Evolutionary conservation across 441 rosid species (phyloP).

Genomic region (Pelargonium cotyledonis): DNA sequence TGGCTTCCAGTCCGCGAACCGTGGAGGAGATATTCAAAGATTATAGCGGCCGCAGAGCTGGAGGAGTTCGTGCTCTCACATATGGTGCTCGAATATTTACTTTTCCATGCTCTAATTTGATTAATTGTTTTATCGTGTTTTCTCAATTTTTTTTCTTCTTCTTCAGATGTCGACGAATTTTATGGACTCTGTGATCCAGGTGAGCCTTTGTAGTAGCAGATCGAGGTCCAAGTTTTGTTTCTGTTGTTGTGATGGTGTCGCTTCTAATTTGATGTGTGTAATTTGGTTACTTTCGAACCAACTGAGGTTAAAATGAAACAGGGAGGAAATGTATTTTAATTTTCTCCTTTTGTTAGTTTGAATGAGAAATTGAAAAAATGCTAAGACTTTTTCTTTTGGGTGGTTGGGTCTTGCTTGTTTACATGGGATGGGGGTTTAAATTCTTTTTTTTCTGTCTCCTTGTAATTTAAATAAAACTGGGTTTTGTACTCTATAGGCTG

Average conservation of each 20-base stretch:
- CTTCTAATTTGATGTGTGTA: background rate
- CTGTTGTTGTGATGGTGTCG: background rate
- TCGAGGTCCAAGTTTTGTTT: constrained; percentile 5
- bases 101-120: too few relatives aligned
- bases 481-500: background rate
- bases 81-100: too few relatives aligned
- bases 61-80: too few relatives aligned
- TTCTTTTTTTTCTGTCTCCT: background rate
- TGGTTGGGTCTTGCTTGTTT: background rate
- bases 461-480: background rate
- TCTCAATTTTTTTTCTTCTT: background rate
- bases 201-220: constrained; percentile 28
- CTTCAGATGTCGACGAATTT: constrained; percentile 78
- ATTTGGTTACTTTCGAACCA: background rate
- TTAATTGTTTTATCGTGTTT: background rate
- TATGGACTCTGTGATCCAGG: constrained; percentile 95
- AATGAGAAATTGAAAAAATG: background rate
- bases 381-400: too few relatives aligned
- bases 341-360: background rate
- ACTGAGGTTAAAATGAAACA: background rate
- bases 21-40: constrained; percentile 91
- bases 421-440: background rate
- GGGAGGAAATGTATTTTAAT: background rate
- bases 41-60: constrained; percentile 16
- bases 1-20: constrained; percentile 30